Evolutionary conservation across 495 filamentous ascomycete species (phyloP), one percentile per base, ranked within the genome.

Genomic region (Penicillium pancosmium): DNA sequence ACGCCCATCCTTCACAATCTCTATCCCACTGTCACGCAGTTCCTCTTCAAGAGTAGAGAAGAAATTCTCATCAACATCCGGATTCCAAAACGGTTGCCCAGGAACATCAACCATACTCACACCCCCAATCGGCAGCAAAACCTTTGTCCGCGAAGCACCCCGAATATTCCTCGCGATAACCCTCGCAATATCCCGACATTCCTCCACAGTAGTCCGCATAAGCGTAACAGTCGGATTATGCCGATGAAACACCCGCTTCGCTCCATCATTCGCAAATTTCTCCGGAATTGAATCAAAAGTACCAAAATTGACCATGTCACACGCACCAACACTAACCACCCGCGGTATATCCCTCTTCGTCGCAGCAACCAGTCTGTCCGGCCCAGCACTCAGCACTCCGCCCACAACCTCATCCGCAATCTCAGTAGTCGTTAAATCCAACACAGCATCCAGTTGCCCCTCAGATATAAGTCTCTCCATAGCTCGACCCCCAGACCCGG

Each of bases 301-400:
- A 0, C 88, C 88, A 61, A 89, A 90, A 59, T 90, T 89, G 7
- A 84, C 80, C 80, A 90, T 89, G 55, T 91, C 88, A 7, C 79
- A 75, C 0, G 88, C 88, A 0, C 88, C 88, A 8, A 88, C 70
- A 52, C 80, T 83, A 4, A 91, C 71, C 11, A 91, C 71, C 25
- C 85, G 76, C 0, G 88, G 87, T 11, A 90, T 78, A 2, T 84
- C 81, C 18, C 62, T 68, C 55, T 71, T 70, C 5, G 79, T 77
- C 11, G 83, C 82, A 0, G 82, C 82, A 3, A 71, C 72, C n/a
- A 91, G 72, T 33, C 88, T 69, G 1, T 62, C 61, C 8, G 71
- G 64, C 0, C 82, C 86, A 7, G 86, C 84, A 59, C 74, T 76
- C 67, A 91, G 78, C 18, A 83, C 76, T 1, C 87, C 87, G 1